These are phyloP conservation scores for Fusarium proliferatum DNA, from an alignment of 2,329 filamentous ascomycete species.

Conservation along the genomic window DNA sequence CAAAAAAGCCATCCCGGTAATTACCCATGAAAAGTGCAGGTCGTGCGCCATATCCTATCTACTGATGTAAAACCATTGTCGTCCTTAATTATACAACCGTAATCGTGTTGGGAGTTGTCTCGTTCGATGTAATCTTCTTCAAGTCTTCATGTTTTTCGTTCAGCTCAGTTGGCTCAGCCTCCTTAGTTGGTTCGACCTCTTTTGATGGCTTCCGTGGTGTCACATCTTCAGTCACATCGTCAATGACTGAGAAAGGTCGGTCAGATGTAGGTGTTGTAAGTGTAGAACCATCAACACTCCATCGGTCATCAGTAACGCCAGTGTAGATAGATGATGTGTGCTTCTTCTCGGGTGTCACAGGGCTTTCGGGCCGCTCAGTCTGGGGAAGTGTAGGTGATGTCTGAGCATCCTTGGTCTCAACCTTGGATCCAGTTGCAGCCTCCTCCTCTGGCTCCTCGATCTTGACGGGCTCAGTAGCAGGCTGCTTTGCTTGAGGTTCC, in stretches of 20 bases:
- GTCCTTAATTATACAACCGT: conserved; percentile 43
- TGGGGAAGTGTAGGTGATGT: conserved; percentile 25
- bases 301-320: conserved; percentile 52
- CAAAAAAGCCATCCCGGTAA: conserved; percentile 30
- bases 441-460: background rate
- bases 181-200: conserved; percentile 39
- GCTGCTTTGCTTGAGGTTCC: background rate
- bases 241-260: conserved; percentile 48
- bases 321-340: conserved; percentile 54
- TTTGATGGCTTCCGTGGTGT: conserved; percentile 46
- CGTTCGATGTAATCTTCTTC: conserved; percentile 40
- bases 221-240: conserved; percentile 47
- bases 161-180: conserved; percentile 35
- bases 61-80: conserved; percentile 38
- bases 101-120: conserved; percentile 42
- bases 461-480: background rate
- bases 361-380: conserved; percentile 42
- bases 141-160: conserved; percentile 40
- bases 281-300: conserved; percentile 52
- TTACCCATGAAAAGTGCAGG: conserved; percentile 36
- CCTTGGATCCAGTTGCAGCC: conserved; percentile 3
- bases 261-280: conserved; percentile 55
- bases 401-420: conserved; percentile 18
- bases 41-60: conserved; percentile 38
- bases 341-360: conserved; percentile 48